Evolutionary conservation across 2,329 filamentous ascomycete species (phyloP).

Genomic region (Curvularia eragrostidis): DNA sequence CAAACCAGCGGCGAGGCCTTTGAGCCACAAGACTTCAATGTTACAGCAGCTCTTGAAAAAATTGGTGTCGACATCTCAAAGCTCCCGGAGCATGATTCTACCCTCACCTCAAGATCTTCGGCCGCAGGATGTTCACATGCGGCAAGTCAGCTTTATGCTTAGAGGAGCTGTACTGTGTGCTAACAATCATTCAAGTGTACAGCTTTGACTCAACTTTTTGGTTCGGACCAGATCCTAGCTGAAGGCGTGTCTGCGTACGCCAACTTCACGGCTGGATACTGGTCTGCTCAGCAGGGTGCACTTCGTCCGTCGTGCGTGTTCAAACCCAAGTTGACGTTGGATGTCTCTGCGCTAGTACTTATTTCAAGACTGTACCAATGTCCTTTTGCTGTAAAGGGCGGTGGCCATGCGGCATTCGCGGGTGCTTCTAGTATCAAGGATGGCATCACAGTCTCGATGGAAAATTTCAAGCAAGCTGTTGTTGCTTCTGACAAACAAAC

Average conservation of each 20-base stretch:
- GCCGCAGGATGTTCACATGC: background rate
- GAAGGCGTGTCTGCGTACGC: slow-evolving; percentile 15
- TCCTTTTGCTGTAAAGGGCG: slow-evolving; percentile 53
- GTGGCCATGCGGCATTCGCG: slow-evolving; percentile 51
- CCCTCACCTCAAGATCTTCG: background rate
- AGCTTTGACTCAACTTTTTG: slow-evolving; percentile 23
- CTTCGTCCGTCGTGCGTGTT: slow-evolving; percentile 34
- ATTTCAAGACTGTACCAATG: slow-evolving; percentile 27
- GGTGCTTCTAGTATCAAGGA: slow-evolving; percentile 52
- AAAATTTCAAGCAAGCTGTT: slow-evolving; percentile 34
- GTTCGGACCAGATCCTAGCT: slow-evolving; percentile 16
- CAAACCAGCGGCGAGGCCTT: background rate
- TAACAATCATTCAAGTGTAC: slow-evolving; percentile 21
- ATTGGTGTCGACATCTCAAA: slow-evolving; percentile 5
- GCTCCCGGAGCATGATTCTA: background rate
- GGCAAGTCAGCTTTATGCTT: background rate
- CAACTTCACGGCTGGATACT: slow-evolving; percentile 20
- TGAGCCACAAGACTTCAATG: slow-evolving; percentile 12
- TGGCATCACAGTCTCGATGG: slow-evolving; percentile 54
- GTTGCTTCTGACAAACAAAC: slow-evolving; percentile 35
- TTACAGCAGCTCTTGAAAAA: slow-evolving; percentile 2
- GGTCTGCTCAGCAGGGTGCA: slow-evolving; percentile 34
- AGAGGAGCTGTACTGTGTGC: background rate
- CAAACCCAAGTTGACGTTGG: slow-evolving; percentile 15
- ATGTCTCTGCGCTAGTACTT: slow-evolving; percentile 24